Percentiles rank a stretch among this genome's conserved stretches.
Conservation (phyloP, 495 filamentous ascomycete genomes). For the Hypoxylon crocopeplum region DNA sequence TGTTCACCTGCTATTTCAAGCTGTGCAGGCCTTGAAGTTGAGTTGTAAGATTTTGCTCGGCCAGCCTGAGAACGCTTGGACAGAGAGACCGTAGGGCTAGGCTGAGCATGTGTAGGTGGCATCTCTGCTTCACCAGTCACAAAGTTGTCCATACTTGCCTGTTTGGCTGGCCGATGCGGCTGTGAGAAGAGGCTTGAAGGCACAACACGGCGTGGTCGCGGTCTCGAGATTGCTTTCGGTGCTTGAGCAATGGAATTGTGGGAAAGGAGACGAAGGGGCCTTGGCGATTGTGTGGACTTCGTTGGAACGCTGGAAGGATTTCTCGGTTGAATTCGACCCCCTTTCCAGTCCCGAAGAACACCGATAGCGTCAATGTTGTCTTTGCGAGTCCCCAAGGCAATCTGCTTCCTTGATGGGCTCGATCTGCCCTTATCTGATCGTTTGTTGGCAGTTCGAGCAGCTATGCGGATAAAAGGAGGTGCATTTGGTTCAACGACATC, state of each 20-base stretch:
- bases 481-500: conserved; percentile 68
- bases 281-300: conserved; percentile 16
- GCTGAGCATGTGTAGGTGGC: conserved; percentile 7
- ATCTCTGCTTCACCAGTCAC: conserved; percentile 26
- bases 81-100: conserved; percentile 8
- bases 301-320: conserved; percentile 18
- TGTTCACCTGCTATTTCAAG: conserved; percentile 49
- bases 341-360: conserved; percentile 76
- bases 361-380: conserved; percentile 80
- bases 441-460: conserved; percentile 70
- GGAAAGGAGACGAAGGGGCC: conserved; percentile 42
- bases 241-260: conserved; percentile 36
- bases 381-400: conserved; percentile 70
- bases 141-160: conserved; percentile 45
- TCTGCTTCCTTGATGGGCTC: conserved; percentile 75
- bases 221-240: conserved; percentile 18
- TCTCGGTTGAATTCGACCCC: conserved; percentile 66
- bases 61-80: conserved; percentile 9
- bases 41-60: conserved; percentile 14
- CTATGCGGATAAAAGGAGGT: conserved; percentile 81
- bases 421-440: conserved; percentile 70
- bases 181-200: conserved; percentile 25
- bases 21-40: conserved; percentile 51
- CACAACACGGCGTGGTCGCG: conserved; percentile 8
- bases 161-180: conserved; percentile 38